Evolutionary conservation across 345 rosid species (phyloP), one percentile per base, ranked within the genome.

Genomic region (Bruguiera gymnorhiza): DNA sequence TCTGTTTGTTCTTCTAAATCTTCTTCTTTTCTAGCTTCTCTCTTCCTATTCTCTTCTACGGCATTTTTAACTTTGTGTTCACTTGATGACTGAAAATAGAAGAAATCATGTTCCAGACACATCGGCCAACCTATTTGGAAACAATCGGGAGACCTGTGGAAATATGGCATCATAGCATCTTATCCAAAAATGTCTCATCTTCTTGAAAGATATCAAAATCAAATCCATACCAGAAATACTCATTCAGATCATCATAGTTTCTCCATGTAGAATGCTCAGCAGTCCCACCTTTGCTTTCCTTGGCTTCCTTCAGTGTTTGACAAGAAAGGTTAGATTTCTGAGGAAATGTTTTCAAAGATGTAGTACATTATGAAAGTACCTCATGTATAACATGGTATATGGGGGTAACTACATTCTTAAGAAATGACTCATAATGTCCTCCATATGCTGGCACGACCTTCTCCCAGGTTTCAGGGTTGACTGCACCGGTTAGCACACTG

Each of bases 221-320:
- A 21, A 67, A 59, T 67, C 43, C 89, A 73, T 31, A 89, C 98
- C 97, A 94, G 86, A 94, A 94, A 78, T 70, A 94, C 81, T 94
- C 98, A 46, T 91, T 94, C 67, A 91, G 81, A 75, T 94, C 98
- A 80, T 94, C 98, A n/a, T 91, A 94, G 86, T 94, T 94, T 84
- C 98, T 87, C 98, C 98, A 94, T 66, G 86, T 84, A 57, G 91
- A 89, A 79, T 94, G 88, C 73, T 88, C 90, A 67, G 96, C 89
- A 13, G 93, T 85, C 63, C 96, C 98, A 54, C 83, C 83, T 82
- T 89, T 86, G 84, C 65, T 87, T 80, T 88, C 89, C 70, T 78
- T 67, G 78, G 93, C 91, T 84, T 94, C 98, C 98, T 94, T 84
- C 76, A 85, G 37, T 73, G 77, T 75, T 72, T 48, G 26, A 67